Base-by-base conservation (phyloP, 2,329 filamentous ascomycete species). In the Bisporella sp. region DNA sequence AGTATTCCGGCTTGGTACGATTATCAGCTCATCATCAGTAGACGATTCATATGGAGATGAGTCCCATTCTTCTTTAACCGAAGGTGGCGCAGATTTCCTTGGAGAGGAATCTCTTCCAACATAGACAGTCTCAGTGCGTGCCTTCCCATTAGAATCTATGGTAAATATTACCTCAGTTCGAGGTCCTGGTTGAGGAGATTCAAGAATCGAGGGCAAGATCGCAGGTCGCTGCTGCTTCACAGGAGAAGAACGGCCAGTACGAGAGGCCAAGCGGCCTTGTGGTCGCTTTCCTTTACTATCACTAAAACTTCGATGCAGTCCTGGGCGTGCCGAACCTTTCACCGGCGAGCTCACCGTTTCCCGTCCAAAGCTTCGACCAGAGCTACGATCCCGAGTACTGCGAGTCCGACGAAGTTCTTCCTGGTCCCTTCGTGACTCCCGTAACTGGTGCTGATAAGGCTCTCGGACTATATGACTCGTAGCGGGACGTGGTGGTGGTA, bases 1-100 rank as follows among this genome's bases (percentile, higher is more conserved):
- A 4, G 71, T 71, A 53, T 73, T 78, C 41, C 79, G 73, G 62
- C 79, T 83, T 31, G 81, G 80, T 39, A 85, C 79, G 46, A 84
- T 73, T 53, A 84, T 84, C 9, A 78, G 79, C 50, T 84, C 81
- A 48, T 84, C 81, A 54, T 85, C 81, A 4, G 74, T 75, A 0
- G 79, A 82, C 1, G 78, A 82, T 2, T 75, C 74, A 44, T 61
- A 57, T 28, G 56, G 73, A 0, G 74, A 75, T 5, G 73, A 74
- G 11, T 72, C 71, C 68, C 71, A 74, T 39, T 67, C 68, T 46
- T 66, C 68, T 40, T 51, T 54, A 31, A 46, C 31, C 30, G 48
- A 44, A 50, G 57, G 43, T 42, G 54, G 43, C 46, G 58, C 52
- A 45, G 50, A 48, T 53, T 51, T 42, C n/a, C 37, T 57, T 47